These are phyloP conservation scores for Elaeis guineensis DNA, from an alignment of 176 grass and related monocot species.

Conservation along the genomic window DNA sequence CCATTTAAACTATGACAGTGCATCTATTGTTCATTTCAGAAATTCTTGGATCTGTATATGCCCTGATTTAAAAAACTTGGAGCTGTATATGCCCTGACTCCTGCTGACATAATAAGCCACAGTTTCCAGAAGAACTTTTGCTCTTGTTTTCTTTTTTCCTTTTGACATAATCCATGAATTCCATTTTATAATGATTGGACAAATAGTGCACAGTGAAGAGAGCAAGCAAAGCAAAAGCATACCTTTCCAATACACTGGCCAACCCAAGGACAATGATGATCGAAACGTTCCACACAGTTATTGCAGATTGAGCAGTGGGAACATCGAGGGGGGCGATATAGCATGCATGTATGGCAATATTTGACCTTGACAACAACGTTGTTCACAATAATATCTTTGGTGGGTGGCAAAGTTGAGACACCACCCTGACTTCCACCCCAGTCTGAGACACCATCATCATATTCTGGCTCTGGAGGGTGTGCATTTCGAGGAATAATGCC, in stretches of 20 bases:
- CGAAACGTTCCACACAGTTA: slow-evolving; percentile 89
- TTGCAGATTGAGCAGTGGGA: slow-evolving; percentile 94
- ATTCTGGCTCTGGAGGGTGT: slow-evolving; percentile 55
- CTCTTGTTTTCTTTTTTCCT: no score
- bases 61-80: no score
- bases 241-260: slow-evolving; percentile 94
- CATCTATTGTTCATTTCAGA: no score
- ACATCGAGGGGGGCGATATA: slow-evolving; percentile 77
- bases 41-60: no score
- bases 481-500: slow-evolving; percentile 79
- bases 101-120: no score
- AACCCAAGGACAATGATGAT: slow-evolving; percentile 95
- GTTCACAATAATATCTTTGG: slow-evolving; percentile 67
- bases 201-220: background rate
- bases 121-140: no score
- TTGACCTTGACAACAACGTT: slow-evolving; percentile 69
- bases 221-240: background rate
- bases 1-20: no score
- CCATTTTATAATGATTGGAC: background rate
- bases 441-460: background rate
- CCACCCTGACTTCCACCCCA: background rate
- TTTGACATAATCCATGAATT: no score
- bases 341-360: slow-evolving; percentile 93
- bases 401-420: slow-evolving; percentile 32
- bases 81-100: no score